phyloP scores from a whole-genome alignment of 2,329 filamentous ascomycete species.

The Blastomyces gilchristii region DNA sequence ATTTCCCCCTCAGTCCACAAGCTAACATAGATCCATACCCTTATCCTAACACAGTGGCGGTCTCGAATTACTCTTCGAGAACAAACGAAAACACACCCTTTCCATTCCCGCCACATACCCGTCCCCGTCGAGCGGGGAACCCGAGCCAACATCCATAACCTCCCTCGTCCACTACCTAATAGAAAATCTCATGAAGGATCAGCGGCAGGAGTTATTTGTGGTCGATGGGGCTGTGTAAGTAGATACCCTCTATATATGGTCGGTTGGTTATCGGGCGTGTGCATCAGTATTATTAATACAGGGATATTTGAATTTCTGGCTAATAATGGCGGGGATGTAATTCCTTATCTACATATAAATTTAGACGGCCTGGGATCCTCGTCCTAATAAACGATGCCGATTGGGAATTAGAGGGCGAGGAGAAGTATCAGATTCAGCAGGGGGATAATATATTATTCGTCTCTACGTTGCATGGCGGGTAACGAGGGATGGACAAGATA shows the following conservation, averaged over 20 bases:
- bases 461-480: constrained; percentile 90
- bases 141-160: constrained; percentile 55
- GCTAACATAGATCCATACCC: constrained; percentile 12
- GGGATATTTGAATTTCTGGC: background rate
- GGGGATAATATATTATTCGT: constrained; percentile 91
- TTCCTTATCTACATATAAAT: constrained; percentile 18
- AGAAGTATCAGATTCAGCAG: constrained; percentile 70
- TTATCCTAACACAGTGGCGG: constrained; percentile 54
- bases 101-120: constrained; percentile 52
- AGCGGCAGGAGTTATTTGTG: constrained; percentile 78
- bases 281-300: background rate
- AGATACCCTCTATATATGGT: constrained; percentile 19
- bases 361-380: constrained; percentile 83
- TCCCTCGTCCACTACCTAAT: constrained; percentile 72
- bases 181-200: constrained; percentile 72
- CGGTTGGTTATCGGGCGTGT: background rate
- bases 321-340: background rate
- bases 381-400: constrained; percentile 96
- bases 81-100: constrained; percentile 64
- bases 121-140: constrained; percentile 44
- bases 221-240: constrained; percentile 77
- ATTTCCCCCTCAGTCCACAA: constrained; percentile 8
- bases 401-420: constrained; percentile 96
- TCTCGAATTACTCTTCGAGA: constrained; percentile 85
- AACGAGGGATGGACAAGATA: constrained; percentile 12